Evolutionary conservation across 2,329 filamentous ascomycete genomes (phyloP), one percentile per base, ranked within the genome.

Genomic region (Onygena corvina): DNA sequence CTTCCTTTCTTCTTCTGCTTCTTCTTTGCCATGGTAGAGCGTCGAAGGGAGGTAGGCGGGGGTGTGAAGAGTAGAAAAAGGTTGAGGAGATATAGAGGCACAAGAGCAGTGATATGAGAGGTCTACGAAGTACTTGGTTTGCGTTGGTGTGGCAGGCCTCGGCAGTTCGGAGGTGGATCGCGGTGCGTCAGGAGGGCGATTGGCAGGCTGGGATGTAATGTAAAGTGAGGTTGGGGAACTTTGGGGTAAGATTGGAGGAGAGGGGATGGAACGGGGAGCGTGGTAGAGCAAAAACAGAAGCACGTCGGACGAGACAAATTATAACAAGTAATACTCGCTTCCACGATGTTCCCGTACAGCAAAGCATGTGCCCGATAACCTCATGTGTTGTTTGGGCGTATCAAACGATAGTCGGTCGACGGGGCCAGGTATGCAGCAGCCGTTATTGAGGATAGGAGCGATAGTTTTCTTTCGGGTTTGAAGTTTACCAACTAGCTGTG

Each of bases 1-100:
- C 64, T 68, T 50, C 59, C 62, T 52, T 61, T 67, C 52, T 63
- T 64, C 31, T 56, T 60, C 50, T 59, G 60, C 51, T 52, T 56
- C 25, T 48, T 53, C 53, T 58, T 70, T 54, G 57, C 61, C 64
- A 69, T 70, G 53, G 35, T 50, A 21, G 11, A 35, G 23, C 23
- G 20, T 48, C 25, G 11, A 34, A 5, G 12, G 16, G n/a, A 20
- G 23, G 6, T 40, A 25, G 11, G 31, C 21, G 46, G 46, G 46
- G 42, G 20, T 25, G 35, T 33, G 47, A 25, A 40, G 36, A 35
- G 48, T 46, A 27, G 36, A 30, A 23, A 45, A 30, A 49, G 47
- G 51, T 31, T 34, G 50, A 34, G 21, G 49, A 46, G 31, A 30
- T 33, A 49, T 46, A 29, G 49, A 46, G 16, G 25, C 34, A 40